phyloP scores from a whole-genome alignment of 345 rosid species.

The Murraya koenigii region DNA sequence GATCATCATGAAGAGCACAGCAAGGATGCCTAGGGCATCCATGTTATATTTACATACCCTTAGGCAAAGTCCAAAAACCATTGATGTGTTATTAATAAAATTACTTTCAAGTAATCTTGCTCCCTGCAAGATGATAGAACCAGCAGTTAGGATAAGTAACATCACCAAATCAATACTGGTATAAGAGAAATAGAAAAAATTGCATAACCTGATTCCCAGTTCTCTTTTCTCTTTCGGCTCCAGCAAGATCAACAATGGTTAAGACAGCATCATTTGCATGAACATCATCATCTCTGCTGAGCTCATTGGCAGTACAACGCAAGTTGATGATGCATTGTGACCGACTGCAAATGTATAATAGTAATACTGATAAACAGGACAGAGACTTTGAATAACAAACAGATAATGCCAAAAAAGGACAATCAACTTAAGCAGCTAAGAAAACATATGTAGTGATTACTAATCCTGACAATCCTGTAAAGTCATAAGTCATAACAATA shows the following conservation, averaged over 20 bases:
- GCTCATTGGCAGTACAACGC: constrained; percentile 26
- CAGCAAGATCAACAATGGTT: constrained; percentile 89
- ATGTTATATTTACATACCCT: constrained; percentile 52
- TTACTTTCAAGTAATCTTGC: constrained; percentile 85
- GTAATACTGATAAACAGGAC: not conserved
- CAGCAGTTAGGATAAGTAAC: constrained; percentile 6
- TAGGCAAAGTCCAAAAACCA: constrained; percentile 88
- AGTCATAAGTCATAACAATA: not conserved
- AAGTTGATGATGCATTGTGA: constrained; percentile 92
- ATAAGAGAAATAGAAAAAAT: not conserved
- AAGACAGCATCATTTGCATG: constrained; percentile 46
- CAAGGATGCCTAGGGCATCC: constrained; percentile 16
- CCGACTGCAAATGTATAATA: constrained; percentile 52
- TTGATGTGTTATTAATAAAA: constrained; percentile 90
- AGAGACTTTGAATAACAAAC: not conserved
- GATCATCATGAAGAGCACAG: constrained; percentile 3
- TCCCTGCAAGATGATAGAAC: constrained; percentile 56
- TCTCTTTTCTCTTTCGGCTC: constrained; percentile 92
- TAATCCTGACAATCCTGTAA: not conserved
- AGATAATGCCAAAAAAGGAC: not conserved
- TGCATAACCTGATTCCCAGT: constrained; percentile 82
- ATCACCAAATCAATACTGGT: not conserved
- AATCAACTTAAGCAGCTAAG: not conserved
- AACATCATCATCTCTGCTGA: constrained; percentile 27
- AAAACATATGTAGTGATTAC: not conserved